Evolutionary conservation across 179 eudicot species (phyloP).

Genomic region (Beta corolliflora): DNA sequence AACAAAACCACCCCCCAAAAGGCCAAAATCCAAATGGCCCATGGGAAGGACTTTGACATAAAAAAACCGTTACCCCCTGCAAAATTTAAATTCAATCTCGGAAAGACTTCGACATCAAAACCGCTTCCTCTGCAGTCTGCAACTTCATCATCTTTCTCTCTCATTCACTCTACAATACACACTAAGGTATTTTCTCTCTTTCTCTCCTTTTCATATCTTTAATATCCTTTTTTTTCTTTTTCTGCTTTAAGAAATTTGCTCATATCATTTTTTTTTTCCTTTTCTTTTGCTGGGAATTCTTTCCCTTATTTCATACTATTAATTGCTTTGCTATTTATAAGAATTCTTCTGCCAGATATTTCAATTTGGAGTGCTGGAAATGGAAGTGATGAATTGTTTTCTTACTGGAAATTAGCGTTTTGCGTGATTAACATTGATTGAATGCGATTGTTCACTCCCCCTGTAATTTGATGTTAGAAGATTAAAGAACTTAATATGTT

Average conservation of each 20-base stretch:
- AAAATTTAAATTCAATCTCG: neutral
- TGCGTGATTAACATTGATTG: neutral
- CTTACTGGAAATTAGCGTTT: too few relatives aligned
- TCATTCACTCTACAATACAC: neutral
- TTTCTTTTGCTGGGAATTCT: neutral
- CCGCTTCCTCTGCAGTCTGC: conserved; percentile 1
- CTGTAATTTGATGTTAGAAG: neutral
- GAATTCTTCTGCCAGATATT: neutral
- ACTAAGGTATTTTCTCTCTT: neutral
- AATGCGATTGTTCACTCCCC: neutral
- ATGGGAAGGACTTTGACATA: too few relatives aligned
- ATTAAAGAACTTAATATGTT: neutral
- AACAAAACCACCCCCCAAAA: too few relatives aligned
- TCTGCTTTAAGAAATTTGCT: neutral
- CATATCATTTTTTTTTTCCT: neutral
- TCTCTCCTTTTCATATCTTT: neutral
- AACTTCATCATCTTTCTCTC: neutral
- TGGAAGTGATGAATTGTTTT: neutral
- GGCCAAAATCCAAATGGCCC: too few relatives aligned
- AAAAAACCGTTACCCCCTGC: neutral
- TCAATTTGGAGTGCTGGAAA: neutral
- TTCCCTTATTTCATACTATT: neutral
- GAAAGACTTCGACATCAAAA: neutral
- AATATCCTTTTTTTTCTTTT: neutral
- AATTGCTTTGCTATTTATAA: neutral